Percentiles rank a stretch among this genome's conserved stretches.
These are phyloP conservation scores for Coniferiporia sulphurascens DNA, from an alignment of 1,284 basidiomycete genomes.

Conservation along the genomic window DNA sequence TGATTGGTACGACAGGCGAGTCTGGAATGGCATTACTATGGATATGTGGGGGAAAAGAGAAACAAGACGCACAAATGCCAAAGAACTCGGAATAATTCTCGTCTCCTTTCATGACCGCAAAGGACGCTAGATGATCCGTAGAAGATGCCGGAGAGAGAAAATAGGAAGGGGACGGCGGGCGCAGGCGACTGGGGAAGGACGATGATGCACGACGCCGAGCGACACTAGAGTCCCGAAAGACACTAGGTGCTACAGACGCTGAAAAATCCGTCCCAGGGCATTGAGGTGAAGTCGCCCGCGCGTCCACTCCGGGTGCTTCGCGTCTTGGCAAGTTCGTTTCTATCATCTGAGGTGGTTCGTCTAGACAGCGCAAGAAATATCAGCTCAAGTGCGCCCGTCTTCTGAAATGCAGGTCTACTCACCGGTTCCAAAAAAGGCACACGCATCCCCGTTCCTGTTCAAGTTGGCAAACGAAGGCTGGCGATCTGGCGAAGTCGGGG, in stretches of 20 bases:
- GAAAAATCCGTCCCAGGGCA: not conserved
- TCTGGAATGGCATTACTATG: too few species aligned
- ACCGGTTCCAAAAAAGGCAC: not conserved
- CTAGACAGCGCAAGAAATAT: too few species aligned
- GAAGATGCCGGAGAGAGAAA: not conserved
- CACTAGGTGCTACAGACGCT: not conserved
- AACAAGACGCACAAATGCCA: not conserved
- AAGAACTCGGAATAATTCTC: not conserved
- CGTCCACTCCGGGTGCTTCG: too few species aligned
- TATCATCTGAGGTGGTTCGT: too few species aligned
- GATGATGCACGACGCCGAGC: too few species aligned
- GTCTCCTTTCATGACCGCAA: not conserved
- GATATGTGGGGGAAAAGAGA: too few species aligned
- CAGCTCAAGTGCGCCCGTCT: too few species aligned
- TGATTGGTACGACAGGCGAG: not conserved
- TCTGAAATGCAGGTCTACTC: too few species aligned
- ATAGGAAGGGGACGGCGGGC: not conserved
- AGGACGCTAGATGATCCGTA: not conserved
- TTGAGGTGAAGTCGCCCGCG: not conserved
- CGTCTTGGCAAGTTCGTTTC: too few species aligned
- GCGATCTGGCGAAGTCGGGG: not conserved
- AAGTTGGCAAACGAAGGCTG: not conserved
- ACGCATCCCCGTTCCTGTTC: not conserved
- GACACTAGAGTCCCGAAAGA: too few species aligned
- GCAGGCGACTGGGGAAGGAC: not conserved